These are phyloP conservation scores for Eimeria acervulina DNA, from an alignment of 169 alveolate species.

Conservation along the genomic window DNA sequence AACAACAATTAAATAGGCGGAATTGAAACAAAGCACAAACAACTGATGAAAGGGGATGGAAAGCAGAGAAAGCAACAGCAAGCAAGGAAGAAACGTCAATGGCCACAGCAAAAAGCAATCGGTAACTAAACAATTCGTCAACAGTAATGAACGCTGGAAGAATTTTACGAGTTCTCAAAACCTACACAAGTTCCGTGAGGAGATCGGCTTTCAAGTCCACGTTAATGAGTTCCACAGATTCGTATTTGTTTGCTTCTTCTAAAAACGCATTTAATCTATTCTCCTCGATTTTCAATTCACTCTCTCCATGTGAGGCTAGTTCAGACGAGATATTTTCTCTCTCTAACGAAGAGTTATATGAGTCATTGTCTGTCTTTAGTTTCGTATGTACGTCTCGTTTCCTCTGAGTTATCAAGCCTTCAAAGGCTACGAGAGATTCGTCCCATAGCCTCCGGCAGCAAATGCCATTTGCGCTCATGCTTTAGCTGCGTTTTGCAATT, in stretches of 20 bases:
- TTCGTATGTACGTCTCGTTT: too few species aligned
- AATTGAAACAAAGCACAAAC: too few species aligned
- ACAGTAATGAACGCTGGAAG: neutral
- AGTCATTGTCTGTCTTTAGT: neutral
- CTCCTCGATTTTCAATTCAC: neutral
- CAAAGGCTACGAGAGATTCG: too few species aligned
- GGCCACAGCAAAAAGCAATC: neutral
- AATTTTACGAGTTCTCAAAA: neutral
- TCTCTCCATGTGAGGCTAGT: neutral
- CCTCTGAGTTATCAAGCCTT: neutral
- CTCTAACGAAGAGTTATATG: neutral
- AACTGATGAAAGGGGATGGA: too few species aligned
- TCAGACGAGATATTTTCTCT: neutral
- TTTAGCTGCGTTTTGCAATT: too few species aligned
- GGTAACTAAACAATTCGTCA: neutral
- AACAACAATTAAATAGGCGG: too few species aligned
- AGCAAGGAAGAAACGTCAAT: too few species aligned
- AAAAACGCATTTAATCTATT: neutral
- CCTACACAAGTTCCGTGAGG: slow-evolving; percentile 25
- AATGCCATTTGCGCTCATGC: too few species aligned
- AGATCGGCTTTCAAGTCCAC: slow-evolving; percentile 16
- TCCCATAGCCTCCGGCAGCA: too few species aligned
- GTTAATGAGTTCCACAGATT: neutral
- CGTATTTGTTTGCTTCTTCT: neutral
- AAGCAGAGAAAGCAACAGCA: too few species aligned